phyloP scores from a whole-genome alignment of 345 rosid genomes.

The Raphanus sativus region DNA sequence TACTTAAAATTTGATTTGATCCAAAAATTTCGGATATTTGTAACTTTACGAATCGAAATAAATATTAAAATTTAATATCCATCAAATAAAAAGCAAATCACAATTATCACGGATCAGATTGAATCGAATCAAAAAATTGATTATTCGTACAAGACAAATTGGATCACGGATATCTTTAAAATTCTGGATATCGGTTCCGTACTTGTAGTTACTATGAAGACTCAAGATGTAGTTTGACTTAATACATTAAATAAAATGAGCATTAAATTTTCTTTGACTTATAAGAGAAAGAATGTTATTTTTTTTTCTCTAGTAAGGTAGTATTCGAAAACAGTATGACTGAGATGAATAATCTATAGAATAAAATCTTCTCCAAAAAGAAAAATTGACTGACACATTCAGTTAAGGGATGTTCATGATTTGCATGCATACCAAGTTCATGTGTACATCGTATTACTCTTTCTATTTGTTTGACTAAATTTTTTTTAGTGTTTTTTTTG shows the following conservation, averaged over 20 bases:
- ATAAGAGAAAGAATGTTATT: background rate
- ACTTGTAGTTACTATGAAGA: background rate
- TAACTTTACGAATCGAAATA: too few relatives aligned
- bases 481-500: background rate
- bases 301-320: background rate
- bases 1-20: too few relatives aligned
- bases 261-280: conserved; percentile 6
- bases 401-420: background rate
- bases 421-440: background rate
- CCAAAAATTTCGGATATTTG: too few relatives aligned
- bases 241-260: background rate
- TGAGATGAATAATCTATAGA: background rate
- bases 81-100: too few relatives aligned
- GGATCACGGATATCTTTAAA: too few relatives aligned
- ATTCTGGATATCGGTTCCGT: too few relatives aligned
- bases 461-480: conserved; percentile 1
- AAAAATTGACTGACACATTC: background rate
- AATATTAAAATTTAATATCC: too few relatives aligned
- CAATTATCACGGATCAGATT: too few relatives aligned
- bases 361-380: background rate
- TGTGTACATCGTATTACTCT: background rate
- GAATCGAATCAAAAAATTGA: too few relatives aligned
- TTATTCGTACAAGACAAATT: too few relatives aligned
- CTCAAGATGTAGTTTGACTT: background rate
- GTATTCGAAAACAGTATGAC: background rate